These are phyloP conservation scores for Globisporangium cystogenes DNA, from an alignment of 352 stramenopile species.

Conservation along the genomic window DNA sequence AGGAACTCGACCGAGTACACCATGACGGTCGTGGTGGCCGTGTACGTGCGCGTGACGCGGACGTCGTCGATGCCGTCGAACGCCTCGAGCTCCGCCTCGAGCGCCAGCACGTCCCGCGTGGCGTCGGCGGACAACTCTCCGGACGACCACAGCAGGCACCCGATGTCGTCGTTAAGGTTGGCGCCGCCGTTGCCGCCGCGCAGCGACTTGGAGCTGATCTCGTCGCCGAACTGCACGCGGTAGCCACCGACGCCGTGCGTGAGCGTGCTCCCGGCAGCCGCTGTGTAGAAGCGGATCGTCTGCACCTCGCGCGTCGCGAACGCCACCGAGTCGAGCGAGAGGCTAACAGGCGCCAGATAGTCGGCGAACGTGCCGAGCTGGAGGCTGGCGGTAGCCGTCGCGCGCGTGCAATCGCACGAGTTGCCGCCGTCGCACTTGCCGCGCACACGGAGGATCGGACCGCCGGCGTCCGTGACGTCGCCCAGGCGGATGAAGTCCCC, in stretches of 20 bases:
- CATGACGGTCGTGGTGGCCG: slow-evolving; percentile 42
- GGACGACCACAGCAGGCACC: slow-evolving; percentile 74
- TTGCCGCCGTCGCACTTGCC: slow-evolving; percentile 43
- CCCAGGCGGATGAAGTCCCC: slow-evolving; percentile 67
- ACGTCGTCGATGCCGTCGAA: slow-evolving; percentile 71
- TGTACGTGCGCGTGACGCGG: slow-evolving; percentile 46
- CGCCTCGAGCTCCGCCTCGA: slow-evolving; percentile 65
- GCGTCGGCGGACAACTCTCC: slow-evolving; percentile 31
- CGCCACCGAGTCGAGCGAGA: slow-evolving; percentile 32
- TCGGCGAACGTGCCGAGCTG: slow-evolving; percentile 45
- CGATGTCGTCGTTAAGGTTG: slow-evolving; percentile 73
- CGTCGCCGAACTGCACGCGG: slow-evolving; percentile 86
- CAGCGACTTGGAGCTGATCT: slow-evolving; percentile 81
- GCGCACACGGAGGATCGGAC: slow-evolving; percentile 53
- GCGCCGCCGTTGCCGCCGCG: slow-evolving; percentile 58
- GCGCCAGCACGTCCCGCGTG: slow-evolving; percentile 32
- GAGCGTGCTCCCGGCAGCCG: slow-evolving; percentile 18
- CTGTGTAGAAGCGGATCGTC: slow-evolving; percentile 42
- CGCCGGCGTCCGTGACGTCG: slow-evolving; percentile 16
- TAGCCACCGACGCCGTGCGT: slow-evolving; percentile 73
- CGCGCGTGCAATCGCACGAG: slow-evolving; percentile 33
- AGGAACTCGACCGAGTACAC: slow-evolving; percentile 93
- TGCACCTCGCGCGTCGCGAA: slow-evolving; percentile 63
- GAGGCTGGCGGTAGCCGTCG: slow-evolving; percentile 20
- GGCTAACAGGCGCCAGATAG: slow-evolving; percentile 29